These are phyloP conservation scores for Pistacia vera DNA, from an alignment of 345 rosid species.

Conservation along the genomic window DNA sequence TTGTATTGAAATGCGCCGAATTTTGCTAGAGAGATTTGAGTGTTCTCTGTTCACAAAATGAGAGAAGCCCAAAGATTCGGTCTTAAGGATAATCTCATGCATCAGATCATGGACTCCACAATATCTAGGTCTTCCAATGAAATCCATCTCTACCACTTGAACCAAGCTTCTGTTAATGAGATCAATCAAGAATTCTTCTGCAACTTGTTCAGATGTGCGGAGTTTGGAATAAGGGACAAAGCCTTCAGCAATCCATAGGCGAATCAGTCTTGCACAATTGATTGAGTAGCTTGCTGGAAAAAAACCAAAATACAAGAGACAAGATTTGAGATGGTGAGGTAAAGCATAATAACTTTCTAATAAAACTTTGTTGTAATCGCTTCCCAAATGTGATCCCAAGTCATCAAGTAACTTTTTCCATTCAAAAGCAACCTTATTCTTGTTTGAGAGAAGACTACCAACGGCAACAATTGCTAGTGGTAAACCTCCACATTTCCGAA, in stretches of 20 bases:
- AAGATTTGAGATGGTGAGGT: slow-evolving; percentile 23
- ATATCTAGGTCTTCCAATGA: slow-evolving; percentile 11
- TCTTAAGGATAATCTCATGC: slow-evolving; percentile 17
- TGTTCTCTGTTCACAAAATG: background rate
- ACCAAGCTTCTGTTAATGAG: slow-evolving; percentile 21
- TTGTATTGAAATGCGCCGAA: slow-evolving; percentile 14
- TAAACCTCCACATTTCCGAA: slow-evolving; percentile 22
- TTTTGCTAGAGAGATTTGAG: background rate
- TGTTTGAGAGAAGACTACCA: slow-evolving; percentile 16
- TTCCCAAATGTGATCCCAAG: slow-evolving; percentile 11
- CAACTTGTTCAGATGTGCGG: background rate
- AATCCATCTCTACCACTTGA: slow-evolving; percentile 7
- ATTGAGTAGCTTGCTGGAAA: slow-evolving; percentile 20
- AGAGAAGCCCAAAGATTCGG: slow-evolving; percentile 9
- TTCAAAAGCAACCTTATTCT: background rate
- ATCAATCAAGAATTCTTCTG: slow-evolving; percentile 22
- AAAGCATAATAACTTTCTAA: slow-evolving; percentile 24
- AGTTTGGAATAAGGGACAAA: background rate
- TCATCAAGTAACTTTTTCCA: slow-evolving; percentile 3
- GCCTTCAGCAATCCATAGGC: slow-evolving; percentile 25
- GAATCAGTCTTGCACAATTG: slow-evolving; percentile 9
- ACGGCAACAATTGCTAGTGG: slow-evolving; percentile 27
- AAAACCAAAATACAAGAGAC: slow-evolving; percentile 21
- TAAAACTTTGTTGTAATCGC: slow-evolving; percentile 6
- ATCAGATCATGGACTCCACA: slow-evolving; percentile 20